Percentiles rank a stretch among this genome's conserved stretches.
Evolutionary conservation across 208 protist genomes (phyloP).

Genomic region (Naegleria lovaniensis): DNA sequence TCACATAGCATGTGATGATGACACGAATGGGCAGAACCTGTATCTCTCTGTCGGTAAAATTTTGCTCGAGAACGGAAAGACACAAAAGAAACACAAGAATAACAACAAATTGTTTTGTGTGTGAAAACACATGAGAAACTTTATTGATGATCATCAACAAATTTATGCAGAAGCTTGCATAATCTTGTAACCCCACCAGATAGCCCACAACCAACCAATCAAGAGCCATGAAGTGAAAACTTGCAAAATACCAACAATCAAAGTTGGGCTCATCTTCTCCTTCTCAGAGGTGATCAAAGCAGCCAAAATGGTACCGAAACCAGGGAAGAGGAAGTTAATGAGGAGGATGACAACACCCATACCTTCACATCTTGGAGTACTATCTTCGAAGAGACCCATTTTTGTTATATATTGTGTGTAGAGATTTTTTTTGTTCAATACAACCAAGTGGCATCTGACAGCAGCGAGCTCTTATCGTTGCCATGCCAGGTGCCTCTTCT

Average conservation of each 20-base stretch:
- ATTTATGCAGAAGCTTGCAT: slow-evolving; percentile 2
- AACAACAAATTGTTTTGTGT: no score
- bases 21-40: no score
- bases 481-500: background rate
- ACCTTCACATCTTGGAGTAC: background rate
- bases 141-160: background rate
- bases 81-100: no score
- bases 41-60: no score
- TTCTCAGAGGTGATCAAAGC: background rate
- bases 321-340: background rate
- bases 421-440: background rate
- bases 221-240: background rate
- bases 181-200: background rate
- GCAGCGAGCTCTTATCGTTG: background rate
- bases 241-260: slow-evolving; percentile 16
- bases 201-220: slow-evolving; percentile 14
- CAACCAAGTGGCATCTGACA: background rate
- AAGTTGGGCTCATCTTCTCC: background rate
- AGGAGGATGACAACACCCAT: slow-evolving; percentile 6
- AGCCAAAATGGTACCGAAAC: slow-evolving; percentile 9
- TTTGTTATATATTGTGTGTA: background rate
- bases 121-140: no score
- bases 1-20: no score
- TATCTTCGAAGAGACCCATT: slow-evolving; percentile 1
- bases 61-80: no score